Percentiles rank a stretch among this genome's conserved stretches.
Conservation (phyloP, 116 monocot genomes). For the Papilionanthe hybrid region DNA sequence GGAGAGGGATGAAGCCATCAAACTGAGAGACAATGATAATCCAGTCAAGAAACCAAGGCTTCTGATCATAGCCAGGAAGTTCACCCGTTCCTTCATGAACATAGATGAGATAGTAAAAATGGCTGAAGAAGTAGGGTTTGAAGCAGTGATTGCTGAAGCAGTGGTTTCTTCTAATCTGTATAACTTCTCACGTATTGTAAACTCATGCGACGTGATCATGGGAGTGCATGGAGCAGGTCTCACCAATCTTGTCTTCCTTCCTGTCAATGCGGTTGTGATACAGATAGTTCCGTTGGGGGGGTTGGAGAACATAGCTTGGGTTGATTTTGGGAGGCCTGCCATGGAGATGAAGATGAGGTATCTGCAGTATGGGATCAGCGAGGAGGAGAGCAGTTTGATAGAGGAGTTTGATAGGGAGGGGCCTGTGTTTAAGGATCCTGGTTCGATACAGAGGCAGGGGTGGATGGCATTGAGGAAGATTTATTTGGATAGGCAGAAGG, state of each 20-base stretch:
- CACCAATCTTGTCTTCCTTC: conserved; percentile 52
- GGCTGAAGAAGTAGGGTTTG: too few relatives aligned
- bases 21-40: too few relatives aligned
- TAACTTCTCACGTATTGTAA: too few relatives aligned
- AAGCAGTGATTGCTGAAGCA: too few relatives aligned
- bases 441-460: conserved; percentile 5
- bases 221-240: conserved; percentile 78
- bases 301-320: conserved; percentile 3
- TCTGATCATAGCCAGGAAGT: conserved; percentile 45
- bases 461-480: conserved; percentile 21
- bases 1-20: too few relatives aligned
- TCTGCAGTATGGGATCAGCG: conserved; percentile 37
- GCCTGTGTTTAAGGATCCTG: not conserved
- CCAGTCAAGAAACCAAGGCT: conserved; percentile 27
- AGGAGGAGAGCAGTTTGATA: conserved; percentile 48
- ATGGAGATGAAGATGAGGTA: conserved; percentile 37
- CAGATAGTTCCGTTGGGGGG: conserved; percentile 57
- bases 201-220: conserved; percentile 47
- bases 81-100: conserved; percentile 37
- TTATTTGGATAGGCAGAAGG: conserved; percentile 53
- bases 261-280: conserved; percentile 31
- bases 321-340: conserved; percentile 42
- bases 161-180: too few relatives aligned
- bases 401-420: conserved; percentile 48
- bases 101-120: conserved; percentile 24